Conservation (phyloP, 129 eudicot species). For the Tanacetum coccineum region DNA sequence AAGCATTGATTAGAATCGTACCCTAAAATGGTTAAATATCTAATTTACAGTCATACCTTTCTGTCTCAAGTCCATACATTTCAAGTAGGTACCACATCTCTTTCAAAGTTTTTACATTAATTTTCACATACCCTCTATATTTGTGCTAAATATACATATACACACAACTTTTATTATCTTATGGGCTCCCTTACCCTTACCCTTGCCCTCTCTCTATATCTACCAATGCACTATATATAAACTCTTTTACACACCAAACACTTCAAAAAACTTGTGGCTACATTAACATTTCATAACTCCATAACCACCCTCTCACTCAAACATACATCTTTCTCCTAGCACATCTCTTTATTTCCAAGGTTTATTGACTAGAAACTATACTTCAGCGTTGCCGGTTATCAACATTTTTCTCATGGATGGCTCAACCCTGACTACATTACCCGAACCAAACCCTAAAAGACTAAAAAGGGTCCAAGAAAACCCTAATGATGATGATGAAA, state of each 20-base stretch:
- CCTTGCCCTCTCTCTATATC: conserved; percentile 12
- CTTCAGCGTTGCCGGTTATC: too few relatives aligned
- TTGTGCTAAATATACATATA: conserved; percentile 14
- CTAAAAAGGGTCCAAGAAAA: conserved; percentile 20
- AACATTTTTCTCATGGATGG: not conserved
- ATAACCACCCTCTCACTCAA: conserved; percentile 1
- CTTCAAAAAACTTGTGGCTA: conserved; percentile 19
- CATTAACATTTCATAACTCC: conserved; percentile 21
- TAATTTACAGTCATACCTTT: not conserved
- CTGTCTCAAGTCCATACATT: conserved; percentile 16
- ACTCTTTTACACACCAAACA: conserved; percentile 29
- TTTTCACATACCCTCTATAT: conserved; percentile 25
- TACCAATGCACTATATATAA: conserved; percentile 13
- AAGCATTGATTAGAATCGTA: not conserved
- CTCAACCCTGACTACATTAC: conserved; percentile 11
- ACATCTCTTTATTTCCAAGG: too few relatives aligned
- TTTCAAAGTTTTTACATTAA: not conserved
- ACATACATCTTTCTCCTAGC: too few relatives aligned
- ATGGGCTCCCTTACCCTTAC: conserved; percentile 14
- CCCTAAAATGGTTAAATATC: conserved; percentile 7
- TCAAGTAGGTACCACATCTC: conserved; percentile 18
- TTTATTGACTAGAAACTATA: too few relatives aligned
- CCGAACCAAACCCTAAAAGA: conserved; percentile 34
- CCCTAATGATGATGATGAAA: conserved; percentile 10
- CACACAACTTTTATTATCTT: conserved; percentile 16